phyloP scores from a whole-genome alignment of 345 rosid genomes.

The Angophora floribunda region DNA sequence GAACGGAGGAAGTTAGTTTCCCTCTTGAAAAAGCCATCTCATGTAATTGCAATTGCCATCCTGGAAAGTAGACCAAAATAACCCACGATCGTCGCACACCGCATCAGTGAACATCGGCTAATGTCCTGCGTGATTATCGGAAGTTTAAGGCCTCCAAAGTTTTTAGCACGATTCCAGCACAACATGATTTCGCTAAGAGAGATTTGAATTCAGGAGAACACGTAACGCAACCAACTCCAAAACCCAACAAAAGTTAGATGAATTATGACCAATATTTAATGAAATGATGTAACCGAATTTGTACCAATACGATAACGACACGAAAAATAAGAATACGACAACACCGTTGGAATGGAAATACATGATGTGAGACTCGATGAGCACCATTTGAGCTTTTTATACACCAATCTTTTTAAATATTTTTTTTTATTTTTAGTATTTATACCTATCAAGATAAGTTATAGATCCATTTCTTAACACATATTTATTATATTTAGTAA shows the following conservation, averaged over 20 bases:
- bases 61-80: neutral
- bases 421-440: neutral
- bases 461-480: too few species aligned
- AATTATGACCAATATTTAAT: neutral
- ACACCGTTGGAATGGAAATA: neutral
- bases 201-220: neutral
- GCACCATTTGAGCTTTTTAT: neutral
- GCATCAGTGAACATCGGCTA: neutral
- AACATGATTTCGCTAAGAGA: neutral
- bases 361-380: neutral
- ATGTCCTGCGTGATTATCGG: neutral
- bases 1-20: neutral
- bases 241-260: neutral
- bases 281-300: neutral
- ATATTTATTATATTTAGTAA: too few species aligned
- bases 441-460: too few species aligned
- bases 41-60: neutral
- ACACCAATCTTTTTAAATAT: neutral
- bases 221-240: neutral
- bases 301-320: neutral
- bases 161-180: neutral
- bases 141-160: neutral
- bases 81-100: neutral
- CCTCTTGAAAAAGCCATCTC: neutral
- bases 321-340: neutral